Evolutionary conservation across 2,329 filamentous ascomycete genomes (phyloP).

Genomic region (Dryadomyces quercivorus): DNA sequence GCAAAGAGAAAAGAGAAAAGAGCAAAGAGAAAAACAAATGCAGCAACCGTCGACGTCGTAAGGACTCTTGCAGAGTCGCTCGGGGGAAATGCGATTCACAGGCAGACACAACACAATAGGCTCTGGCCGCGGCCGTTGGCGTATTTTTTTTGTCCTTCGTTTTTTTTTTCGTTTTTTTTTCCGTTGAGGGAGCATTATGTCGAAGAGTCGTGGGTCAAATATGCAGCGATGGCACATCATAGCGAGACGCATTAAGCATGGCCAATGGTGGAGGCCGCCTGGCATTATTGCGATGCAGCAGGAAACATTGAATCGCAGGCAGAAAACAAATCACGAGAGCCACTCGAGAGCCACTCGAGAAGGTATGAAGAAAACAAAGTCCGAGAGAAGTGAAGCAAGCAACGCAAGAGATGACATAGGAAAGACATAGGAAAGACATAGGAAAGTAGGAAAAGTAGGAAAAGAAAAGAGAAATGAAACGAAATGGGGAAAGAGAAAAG

Average conservation of each 20-base stretch:
- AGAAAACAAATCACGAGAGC: background rate
- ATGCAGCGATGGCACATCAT: background rate
- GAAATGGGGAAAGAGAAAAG: background rate
- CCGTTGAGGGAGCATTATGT: background rate
- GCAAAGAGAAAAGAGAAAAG: background rate
- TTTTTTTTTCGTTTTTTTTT: no score
- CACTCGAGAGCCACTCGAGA: background rate
- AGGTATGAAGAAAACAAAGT: background rate
- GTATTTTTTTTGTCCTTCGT: background rate
- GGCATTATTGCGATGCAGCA: constrained; percentile 7
- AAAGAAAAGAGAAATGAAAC: no score
- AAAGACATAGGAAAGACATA: background rate
- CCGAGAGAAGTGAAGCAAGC: background rate
- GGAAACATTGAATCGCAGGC: background rate
- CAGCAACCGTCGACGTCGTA: constrained; percentile 10
- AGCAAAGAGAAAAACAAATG: background rate
- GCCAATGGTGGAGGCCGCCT: constrained; percentile 4
- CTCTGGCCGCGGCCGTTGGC: background rate
- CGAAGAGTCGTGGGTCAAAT: background rate
- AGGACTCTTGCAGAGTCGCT: constrained; percentile 5
- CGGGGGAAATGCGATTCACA: background rate
- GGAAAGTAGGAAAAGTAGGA: no score
- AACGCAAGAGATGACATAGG: background rate
- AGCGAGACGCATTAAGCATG: background rate
- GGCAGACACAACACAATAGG: background rate